Percentiles rank a stretch among this genome's conserved stretches.
phyloP scores from a whole-genome alignment of 495 filamentous ascomycete species.

The Trichoderma gamsii region DNA sequence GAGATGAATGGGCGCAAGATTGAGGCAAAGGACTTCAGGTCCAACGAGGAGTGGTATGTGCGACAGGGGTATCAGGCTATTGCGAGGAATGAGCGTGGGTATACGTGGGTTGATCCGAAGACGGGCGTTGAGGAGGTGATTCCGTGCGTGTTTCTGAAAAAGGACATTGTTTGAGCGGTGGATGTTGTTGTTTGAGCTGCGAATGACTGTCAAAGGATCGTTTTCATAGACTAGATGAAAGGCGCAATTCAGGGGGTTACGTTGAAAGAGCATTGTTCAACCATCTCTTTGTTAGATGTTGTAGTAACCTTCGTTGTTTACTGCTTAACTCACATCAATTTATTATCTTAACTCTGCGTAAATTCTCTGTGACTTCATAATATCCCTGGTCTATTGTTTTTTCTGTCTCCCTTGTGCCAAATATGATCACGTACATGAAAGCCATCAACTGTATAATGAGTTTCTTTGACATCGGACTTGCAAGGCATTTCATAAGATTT shows the following conservation, averaged over 20 bases:
- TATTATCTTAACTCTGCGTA: no score
- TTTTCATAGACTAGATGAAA: background rate
- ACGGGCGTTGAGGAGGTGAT: background rate
- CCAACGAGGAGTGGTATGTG: conserved; percentile 52
- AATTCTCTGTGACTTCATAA: no score
- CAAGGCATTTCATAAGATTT: no score
- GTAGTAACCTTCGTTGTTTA: no score
- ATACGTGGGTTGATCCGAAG: background rate
- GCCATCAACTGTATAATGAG: no score
- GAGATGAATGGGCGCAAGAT: background rate
- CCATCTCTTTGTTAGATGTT: no score
- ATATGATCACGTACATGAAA: no score
- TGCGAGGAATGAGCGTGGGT: background rate
- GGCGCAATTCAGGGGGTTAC: background rate
- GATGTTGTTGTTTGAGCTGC: background rate
- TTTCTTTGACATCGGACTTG: no score
- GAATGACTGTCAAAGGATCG: background rate
- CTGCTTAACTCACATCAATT: no score
- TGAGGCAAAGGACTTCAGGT: conserved; percentile 20
- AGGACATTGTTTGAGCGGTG: conserved; percentile 2
- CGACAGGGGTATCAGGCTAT: conserved; percentile 50
- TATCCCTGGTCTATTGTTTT: no score
- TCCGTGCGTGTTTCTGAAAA: conserved; percentile 14
- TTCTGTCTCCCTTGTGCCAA: no score
- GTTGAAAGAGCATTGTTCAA: no score